These are phyloP conservation scores for Ulota crispa DNA, from an alignment of 225 moss, liverwort and hornwort genomes.

Conservation along the genomic window DNA sequence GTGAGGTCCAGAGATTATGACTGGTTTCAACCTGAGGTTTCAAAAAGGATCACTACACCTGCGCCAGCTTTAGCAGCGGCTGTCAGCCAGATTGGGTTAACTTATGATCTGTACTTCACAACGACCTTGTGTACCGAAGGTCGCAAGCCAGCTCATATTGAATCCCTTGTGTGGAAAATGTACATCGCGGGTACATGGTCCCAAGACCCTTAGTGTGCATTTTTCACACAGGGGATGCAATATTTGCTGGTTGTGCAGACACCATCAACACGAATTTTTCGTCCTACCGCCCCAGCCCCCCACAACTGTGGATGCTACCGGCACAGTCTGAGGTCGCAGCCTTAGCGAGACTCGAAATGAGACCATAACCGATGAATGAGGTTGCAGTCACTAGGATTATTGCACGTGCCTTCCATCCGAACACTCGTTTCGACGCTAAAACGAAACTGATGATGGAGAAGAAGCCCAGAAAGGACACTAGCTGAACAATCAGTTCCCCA, in stretches of 20 bases:
- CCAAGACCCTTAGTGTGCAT: no score
- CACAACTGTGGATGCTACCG: background rate
- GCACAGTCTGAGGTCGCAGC: no score
- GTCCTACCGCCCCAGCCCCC: no score
- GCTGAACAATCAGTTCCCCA: background rate
- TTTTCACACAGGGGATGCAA: no score
- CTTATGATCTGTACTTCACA: background rate
- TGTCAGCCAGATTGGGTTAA: background rate
- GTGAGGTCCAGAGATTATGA: background rate
- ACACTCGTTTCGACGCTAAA: no score
- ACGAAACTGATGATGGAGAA: background rate
- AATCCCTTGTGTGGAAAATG: no score
- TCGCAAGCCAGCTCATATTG: no score
- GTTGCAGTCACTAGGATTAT: background rate
- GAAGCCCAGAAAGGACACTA: background rate
- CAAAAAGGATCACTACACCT: fast-evolving
- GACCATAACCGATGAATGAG: background rate
- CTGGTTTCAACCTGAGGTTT: background rate
- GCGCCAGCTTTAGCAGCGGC: background rate
- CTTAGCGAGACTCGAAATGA: background rate
- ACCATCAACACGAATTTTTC: background rate
- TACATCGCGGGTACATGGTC: no score
- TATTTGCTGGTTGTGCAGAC: background rate
- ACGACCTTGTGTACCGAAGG: no score
- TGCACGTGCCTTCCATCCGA: background rate